Conservation (phyloP, 1,139 yeast genomes). For the Geotrichum candidum region DNA sequence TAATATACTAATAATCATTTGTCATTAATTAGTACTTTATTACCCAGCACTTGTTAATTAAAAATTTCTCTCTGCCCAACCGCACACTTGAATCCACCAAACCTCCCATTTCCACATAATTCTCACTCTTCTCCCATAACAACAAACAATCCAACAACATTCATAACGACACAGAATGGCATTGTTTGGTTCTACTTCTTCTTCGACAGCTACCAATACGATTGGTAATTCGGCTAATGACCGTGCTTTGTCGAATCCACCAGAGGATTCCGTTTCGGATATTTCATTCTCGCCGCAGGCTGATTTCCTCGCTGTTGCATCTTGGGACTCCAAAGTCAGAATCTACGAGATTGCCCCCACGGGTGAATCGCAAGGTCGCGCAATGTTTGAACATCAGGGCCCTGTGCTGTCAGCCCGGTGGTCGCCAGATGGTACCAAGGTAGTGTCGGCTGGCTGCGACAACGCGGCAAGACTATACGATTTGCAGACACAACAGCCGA, state of each 20-base stretch:
- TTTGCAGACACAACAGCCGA: slow-evolving; percentile 71
- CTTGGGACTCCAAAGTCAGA: slow-evolving; percentile 95
- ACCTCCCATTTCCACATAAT: background rate
- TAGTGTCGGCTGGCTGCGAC: slow-evolving; percentile 90
- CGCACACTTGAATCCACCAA: background rate
- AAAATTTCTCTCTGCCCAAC: background rate
- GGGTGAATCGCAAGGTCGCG: slow-evolving; percentile 71
- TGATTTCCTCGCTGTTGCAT: slow-evolving; percentile 70
- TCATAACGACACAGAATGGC: slow-evolving; percentile 8
- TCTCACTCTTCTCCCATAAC: background rate
- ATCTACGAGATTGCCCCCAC: slow-evolving; percentile 77
- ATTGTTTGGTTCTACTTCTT: slow-evolving; percentile 11
- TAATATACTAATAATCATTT: background rate
- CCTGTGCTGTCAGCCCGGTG: slow-evolving; percentile 83
- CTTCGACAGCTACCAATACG: slow-evolving; percentile 2
- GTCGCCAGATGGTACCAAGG: slow-evolving; percentile 81
- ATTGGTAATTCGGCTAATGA: slow-evolving; percentile 60
- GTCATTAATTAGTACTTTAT: background rate
- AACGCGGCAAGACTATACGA: slow-evolving; percentile 83
- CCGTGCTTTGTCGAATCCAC: slow-evolving; percentile 72
- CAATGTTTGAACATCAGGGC: slow-evolving; percentile 82
- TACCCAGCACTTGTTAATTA: background rate
- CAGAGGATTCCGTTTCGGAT: slow-evolving; percentile 88
- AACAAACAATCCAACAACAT: background rate
- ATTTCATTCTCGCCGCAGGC: slow-evolving; percentile 88